Conservation (phyloP, 1,139 yeast species). For the Yamadazyma trypodendri region DNA sequence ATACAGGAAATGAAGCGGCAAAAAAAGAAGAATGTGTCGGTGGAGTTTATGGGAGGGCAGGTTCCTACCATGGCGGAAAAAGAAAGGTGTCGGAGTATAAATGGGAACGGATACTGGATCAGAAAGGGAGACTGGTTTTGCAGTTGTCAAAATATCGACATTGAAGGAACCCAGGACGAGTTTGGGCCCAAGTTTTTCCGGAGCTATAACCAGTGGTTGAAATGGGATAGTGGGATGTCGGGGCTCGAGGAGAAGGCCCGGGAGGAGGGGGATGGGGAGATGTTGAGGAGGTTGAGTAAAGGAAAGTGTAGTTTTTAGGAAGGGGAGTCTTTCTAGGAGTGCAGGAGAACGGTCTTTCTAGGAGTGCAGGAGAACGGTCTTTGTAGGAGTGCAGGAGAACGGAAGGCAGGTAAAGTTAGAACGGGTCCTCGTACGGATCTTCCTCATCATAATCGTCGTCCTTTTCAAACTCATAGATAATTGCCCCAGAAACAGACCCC, state of each 20-base stretch:
- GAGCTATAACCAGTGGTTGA: slow-evolving; percentile 19
- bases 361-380: too few species aligned
- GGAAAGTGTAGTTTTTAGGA: too few species aligned
- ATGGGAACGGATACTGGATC: slow-evolving; percentile 30
- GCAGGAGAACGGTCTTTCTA: too few species aligned
- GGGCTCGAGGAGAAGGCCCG: slow-evolving; percentile 12
- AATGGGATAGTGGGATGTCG: slow-evolving; percentile 18
- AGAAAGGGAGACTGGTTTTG: slow-evolving; percentile 36
- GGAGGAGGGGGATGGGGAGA: slow-evolving; percentile 8
- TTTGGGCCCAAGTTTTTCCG: slow-evolving; percentile 18
- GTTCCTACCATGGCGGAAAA: slow-evolving; percentile 36
- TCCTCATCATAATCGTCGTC: slow-evolving; percentile 94
- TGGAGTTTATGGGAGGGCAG: slow-evolving; percentile 25
- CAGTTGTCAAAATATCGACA: slow-evolving; percentile 14
- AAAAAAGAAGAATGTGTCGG: slow-evolving; percentile 7
- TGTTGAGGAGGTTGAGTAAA: slow-evolving; percentile 2
- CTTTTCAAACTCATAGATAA: slow-evolving; percentile 85
- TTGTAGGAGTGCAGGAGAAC: too few species aligned
- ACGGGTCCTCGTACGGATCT: slow-evolving; percentile 96
- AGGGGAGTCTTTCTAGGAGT: too few species aligned
- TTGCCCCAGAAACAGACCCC: slow-evolving; percentile 81
- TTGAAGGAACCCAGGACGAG: slow-evolving; percentile 9
- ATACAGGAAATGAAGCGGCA: slow-evolving; percentile 13
- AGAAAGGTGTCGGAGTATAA: slow-evolving; percentile 21
- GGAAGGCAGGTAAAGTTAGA: slow-evolving; percentile 35